Evolutionary conservation across 257 asterid genomes (phyloP), one percentile per base, ranked within the genome.

Genomic region (Ehretia macrophylla): DNA sequence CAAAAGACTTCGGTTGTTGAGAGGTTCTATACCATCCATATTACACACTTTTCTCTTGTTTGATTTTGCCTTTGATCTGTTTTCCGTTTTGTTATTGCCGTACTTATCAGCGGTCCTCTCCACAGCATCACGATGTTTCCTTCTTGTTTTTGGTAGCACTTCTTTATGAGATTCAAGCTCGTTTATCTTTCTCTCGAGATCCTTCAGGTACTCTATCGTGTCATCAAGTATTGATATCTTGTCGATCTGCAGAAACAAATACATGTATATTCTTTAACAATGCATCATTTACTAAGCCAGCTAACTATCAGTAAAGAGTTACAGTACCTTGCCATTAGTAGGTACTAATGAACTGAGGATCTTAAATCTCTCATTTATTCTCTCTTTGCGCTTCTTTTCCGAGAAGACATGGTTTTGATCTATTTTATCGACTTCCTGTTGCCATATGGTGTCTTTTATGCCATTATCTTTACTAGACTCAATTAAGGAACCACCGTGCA

Each of bases 311-410:
- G 17, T 14, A 21, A 13, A 50, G 32, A 14, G 13, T 65, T 44
- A 18, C 51, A 55, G 52, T 73, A 92, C 99, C 97, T 92, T 92
- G 79, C 87, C 87, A 66, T 88, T 81, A 32, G 89, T 79, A 21
- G 99, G 99, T 56, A 92, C 77, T 66, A 92, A 63, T 0, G 97
- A 83, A 64, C 87, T 90, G 49, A 92, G 96, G 72, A 84, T 76
- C 70, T n/a, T 37, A 32, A 92, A 81, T 65, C 90, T 81, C 77
- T 88, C 91, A n/a, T 86, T 84, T 54, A 92, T 79, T 68, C 83
- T 88, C 47, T 85, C 91, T 62, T 90, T 73, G 20, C 88, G 85
- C 64, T 82, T 88, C 77, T 87, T 77, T 71, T 84, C 99, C 8
- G 93, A 83, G 79, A 86, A 65, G 63, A 79, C 96, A 12, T 72